Evolutionary conservation across 1,284 basidiomycete species (phyloP), one percentile per base, ranked within the genome.

Genomic region (Ustilago tritici): DNA sequence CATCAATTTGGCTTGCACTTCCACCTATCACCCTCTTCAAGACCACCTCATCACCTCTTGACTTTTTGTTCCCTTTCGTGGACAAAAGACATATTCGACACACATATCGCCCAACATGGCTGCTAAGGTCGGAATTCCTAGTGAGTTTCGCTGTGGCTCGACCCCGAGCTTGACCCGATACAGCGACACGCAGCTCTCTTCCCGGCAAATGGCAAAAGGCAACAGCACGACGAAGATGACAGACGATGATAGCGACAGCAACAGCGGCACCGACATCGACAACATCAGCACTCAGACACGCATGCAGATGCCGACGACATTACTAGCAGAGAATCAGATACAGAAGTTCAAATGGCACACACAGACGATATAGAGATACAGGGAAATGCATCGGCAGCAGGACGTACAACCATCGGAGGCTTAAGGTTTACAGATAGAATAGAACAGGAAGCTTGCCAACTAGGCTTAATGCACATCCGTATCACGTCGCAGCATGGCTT

Each of bases 111-210:
- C 62, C 78, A 83, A 69, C 70, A 81, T 82, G 79, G 80, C 80
- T 72, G 63, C 65, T 67, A 76, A 78, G 76, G 79, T 80, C 62
- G 82, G 80, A 71, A 73, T 82, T 76, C 82, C 82, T 53, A 83
- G 82, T 83, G 75, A 71, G 82, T 83, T 61, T 68, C 66, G 53
- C 61, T 60, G 50, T 59, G 56, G 54, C 65, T 61, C 40, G 12
- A 41, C 52, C 34, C n/a, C 6, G 31, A 50, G 47, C 47, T n/a
- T 9, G 23, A 34, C 15, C 49, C 49, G 23, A 40, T 19, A 55
- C 52, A 55, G 56, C 59, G 54, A 60, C 47, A 49, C 56, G 59
- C 56, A 47, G 40, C 61, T 60, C 63, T 70, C 56, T 70, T 56
- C 56, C 58, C 46, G 47, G 38, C 50, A 43, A 54, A 28, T 28